Percentiles rank a stretch among this genome's conserved stretches.
Conservation (phyloP, 2,329 filamentous ascomycete genomes). For the Fusarium caatingaense region DNA sequence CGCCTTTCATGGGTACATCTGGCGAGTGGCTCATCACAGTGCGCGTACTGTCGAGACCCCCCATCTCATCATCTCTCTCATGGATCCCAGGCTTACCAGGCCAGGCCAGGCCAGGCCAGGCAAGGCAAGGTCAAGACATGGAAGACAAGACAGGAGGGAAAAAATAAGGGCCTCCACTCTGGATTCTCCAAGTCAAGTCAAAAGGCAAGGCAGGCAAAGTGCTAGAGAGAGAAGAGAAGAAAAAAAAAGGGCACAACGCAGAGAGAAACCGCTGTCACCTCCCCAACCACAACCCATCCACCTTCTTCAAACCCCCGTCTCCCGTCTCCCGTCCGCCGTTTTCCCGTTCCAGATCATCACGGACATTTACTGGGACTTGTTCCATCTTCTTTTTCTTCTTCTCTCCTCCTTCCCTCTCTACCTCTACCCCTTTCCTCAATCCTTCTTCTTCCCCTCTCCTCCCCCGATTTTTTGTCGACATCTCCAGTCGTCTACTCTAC, state of each 20-base stretch:
- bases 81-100: not conserved
- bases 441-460: conserved; percentile 18
- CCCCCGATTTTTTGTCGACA: conserved; percentile 28
- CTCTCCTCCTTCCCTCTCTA: conserved; percentile 25
- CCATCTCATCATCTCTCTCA: conserved; percentile 18
- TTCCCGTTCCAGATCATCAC: conserved; percentile 45
- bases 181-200: not conserved
- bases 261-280: conserved; percentile 45
- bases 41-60: conserved; percentile 13
- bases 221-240: not conserved
- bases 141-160: conserved; percentile 2
- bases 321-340: conserved; percentile 45
- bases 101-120: not conserved
- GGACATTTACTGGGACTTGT: conserved; percentile 40
- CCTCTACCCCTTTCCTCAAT: conserved; percentile 31
- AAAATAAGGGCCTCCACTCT: conserved; percentile 44
- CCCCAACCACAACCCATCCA: conserved; percentile 43
- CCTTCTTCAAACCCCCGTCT: conserved; percentile 33
- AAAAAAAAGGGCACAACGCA: conserved; percentile 27
- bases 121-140: not conserved
- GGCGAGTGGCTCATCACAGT: conserved; percentile 32
- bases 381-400: conserved; percentile 34
- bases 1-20: conserved; percentile 17
- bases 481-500: not conserved
- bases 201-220: conserved; percentile 26